Evolutionary conservation across 2,329 filamentous ascomycete species (phyloP).

Genomic region (Neurospora crassa): DNA sequence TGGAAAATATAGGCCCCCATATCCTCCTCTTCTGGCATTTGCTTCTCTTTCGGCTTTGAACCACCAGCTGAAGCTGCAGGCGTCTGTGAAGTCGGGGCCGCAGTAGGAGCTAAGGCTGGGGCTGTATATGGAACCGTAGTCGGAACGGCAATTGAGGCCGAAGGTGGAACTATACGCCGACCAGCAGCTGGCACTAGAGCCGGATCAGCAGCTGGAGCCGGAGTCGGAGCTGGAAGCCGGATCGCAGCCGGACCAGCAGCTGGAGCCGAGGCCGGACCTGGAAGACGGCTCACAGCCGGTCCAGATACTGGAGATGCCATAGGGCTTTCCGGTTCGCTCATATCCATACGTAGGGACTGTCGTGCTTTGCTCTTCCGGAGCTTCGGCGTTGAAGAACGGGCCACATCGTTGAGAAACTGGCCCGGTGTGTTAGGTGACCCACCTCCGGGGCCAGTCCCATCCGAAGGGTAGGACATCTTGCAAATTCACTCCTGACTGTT

Average conservation of each 20-base stretch:
- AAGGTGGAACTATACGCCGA: background rate
- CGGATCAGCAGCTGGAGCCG: background rate
- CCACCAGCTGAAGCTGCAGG: background rate
- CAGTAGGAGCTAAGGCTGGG: background rate
- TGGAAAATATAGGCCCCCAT: background rate
- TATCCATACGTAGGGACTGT: background rate
- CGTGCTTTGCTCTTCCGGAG: background rate
- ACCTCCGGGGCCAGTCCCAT: background rate
- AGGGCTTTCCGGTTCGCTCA: background rate
- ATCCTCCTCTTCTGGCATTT: background rate
- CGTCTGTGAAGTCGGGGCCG: background rate
- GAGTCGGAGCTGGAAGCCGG: no score
- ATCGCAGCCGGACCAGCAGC: background rate
- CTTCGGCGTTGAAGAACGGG: background rate
- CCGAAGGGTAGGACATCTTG: background rate
- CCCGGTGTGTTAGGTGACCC: background rate
- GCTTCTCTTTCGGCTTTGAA: background rate
- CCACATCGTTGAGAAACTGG: background rate
- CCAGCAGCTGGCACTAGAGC: background rate
- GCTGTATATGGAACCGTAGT: background rate
- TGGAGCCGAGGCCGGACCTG: background rate
- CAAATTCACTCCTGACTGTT: background rate
- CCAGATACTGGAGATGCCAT: background rate
- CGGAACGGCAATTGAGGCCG: background rate
- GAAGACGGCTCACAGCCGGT: background rate